Evolutionary conservation across 768 basidiomycete species (phyloP).

Genomic region (Lentinula detonsa): DNA sequence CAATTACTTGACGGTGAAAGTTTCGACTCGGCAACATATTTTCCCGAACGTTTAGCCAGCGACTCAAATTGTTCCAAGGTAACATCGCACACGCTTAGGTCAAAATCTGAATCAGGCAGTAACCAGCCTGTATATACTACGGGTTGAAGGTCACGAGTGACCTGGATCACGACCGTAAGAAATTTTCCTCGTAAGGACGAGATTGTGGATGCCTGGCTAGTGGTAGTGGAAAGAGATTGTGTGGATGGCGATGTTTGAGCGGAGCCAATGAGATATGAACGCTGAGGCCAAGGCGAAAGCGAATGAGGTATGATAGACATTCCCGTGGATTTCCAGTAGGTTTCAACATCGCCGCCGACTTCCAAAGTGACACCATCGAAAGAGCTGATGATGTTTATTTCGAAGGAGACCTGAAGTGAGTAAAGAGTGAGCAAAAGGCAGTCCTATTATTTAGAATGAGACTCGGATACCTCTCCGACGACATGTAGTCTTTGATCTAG

Average conservation of each 20-base stretch:
- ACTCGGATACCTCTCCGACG: conserved; percentile 73
- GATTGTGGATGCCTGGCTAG: conserved; percentile 64
- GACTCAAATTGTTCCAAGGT: conserved; percentile 74
- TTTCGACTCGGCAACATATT: conserved; percentile 26
- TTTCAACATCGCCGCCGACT: conserved; percentile 92
- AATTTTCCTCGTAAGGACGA: conserved; percentile 91
- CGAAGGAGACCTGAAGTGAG: conserved; percentile 69
- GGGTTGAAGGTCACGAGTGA: conserved; percentile 88
- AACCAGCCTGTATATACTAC: conserved; percentile 76
- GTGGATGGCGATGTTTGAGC: conserved; percentile 70
- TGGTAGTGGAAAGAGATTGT: conserved; percentile 40
- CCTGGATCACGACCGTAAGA: conserved; percentile 81
- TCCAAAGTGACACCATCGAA: conserved; percentile 91
- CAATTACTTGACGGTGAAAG: conserved; percentile 32
- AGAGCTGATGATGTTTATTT: conserved; percentile 78
- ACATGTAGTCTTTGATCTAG: conserved; percentile 89
- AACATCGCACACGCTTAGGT: conserved; percentile 80
- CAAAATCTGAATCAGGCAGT: conserved; percentile 66
- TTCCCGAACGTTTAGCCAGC: conserved; percentile 50
- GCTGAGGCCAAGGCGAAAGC: conserved; percentile 31
- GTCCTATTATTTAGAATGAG: background rate
- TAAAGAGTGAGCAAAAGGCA: conserved; percentile 6
- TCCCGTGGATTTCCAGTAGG: conserved; percentile 93
- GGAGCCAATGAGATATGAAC: conserved; percentile 44
- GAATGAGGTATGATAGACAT: conserved; percentile 39